Evolutionary conservation across 2,329 filamentous ascomycete species (phyloP).

Genomic region (Pyrenochaeta sp.): DNA sequence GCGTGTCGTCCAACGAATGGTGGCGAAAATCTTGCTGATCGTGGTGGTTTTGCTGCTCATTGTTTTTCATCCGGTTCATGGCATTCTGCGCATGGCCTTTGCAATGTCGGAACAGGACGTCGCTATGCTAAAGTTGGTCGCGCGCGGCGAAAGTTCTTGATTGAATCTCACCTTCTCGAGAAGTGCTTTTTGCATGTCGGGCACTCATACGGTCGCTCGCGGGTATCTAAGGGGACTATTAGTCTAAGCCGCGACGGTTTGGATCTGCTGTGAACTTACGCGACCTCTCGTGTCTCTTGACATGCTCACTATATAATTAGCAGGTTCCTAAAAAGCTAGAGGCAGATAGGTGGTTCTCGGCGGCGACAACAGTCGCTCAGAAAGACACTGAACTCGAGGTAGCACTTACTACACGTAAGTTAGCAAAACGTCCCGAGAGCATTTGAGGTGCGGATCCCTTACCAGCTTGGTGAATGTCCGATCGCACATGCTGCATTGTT

Average conservation of each 20-base stretch:
- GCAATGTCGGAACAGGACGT: constrained; percentile 61
- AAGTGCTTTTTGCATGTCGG: constrained; percentile 63
- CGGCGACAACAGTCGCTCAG: background rate
- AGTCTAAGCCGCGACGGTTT: constrained; percentile 21
- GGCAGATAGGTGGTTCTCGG: background rate
- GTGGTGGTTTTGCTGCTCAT: constrained; percentile 36
- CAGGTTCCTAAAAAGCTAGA: background rate
- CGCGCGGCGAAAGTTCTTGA: constrained; percentile 17
- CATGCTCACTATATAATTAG: constrained; percentile 52
- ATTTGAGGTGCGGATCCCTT: background rate
- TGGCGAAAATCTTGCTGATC: constrained; percentile 30
- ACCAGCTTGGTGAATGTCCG: constrained; percentile 63
- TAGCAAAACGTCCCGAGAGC: background rate
- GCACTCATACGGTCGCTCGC: constrained; percentile 64
- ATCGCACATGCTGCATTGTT: constrained; percentile 57
- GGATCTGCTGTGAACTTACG: constrained; percentile 51
- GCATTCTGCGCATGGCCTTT: constrained; percentile 59
- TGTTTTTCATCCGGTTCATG: constrained; percentile 46
- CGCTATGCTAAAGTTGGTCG: constrained; percentile 46
- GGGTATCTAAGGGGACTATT: constrained; percentile 55
- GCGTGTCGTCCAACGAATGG: constrained; percentile 25
- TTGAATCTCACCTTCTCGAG: constrained; percentile 58
- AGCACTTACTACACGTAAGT: background rate
- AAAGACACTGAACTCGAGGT: background rate
- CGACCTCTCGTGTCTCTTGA: constrained; percentile 64